Evolutionary conservation across 257 asterid genomes (phyloP).

Genomic region (Thymus mandschuricus): DNA sequence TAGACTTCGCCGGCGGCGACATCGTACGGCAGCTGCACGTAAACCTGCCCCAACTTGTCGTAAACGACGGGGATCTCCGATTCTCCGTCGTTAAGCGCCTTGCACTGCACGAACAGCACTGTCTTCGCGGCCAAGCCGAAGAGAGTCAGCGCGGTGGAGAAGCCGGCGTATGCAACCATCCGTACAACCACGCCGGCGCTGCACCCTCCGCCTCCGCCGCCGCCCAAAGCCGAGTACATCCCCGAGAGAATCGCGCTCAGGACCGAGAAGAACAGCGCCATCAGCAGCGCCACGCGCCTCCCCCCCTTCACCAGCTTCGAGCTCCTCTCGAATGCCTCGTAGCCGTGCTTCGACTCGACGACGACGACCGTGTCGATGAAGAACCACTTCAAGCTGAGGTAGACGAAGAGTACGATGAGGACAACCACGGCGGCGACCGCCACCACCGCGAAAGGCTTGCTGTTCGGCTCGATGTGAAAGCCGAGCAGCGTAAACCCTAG

Average conservation of each 20-base stretch:
- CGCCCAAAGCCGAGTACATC: neutral
- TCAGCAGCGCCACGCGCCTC: constrained; percentile 39
- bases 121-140: constrained; percentile 41
- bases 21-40: constrained; percentile 47
- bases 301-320: constrained; percentile 52
- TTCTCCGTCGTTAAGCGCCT: constrained; percentile 55
- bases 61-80: constrained; percentile 47
- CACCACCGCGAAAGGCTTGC: constrained; percentile 21
- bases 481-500: constrained; percentile 36
- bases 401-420: constrained; percentile 27
- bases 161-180: constrained; percentile 45
- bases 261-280: constrained; percentile 33
- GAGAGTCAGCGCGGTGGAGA: constrained; percentile 44
- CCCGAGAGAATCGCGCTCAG: neutral
- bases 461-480: constrained; percentile 33
- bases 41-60: constrained; percentile 58
- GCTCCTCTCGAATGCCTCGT: constrained; percentile 58
- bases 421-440: neutral
- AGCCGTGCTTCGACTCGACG: constrained; percentile 71
- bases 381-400: constrained; percentile 51
- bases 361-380: constrained; percentile 56
- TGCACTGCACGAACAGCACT: constrained; percentile 62
- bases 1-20: neutral
- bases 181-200: constrained; percentile 34
- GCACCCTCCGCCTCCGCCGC: neutral